phyloP scores from a whole-genome alignment of 75 land plant genomes.

The Pseudotsuga menziesii region DNA sequence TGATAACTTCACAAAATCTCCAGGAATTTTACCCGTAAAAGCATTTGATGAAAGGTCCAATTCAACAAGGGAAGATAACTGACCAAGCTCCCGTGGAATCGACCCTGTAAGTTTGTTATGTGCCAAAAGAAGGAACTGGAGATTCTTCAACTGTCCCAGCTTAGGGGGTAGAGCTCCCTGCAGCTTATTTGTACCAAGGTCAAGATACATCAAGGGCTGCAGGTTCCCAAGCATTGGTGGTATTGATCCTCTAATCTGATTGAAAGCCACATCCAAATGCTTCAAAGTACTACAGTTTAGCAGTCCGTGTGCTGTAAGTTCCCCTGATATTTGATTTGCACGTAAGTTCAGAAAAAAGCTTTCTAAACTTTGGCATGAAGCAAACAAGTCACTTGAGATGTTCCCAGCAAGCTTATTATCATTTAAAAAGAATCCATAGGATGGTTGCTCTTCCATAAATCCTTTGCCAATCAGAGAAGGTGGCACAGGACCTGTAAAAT shows the following conservation, averaged over 20 bases:
- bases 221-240: conserved; percentile 37
- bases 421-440: conserved; percentile 45
- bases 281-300: conserved; percentile 31
- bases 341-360: conserved; percentile 52
- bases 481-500: conserved; percentile 53
- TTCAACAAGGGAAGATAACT: conserved; percentile 29
- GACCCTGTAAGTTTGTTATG: conserved; percentile 51
- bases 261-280: conserved; percentile 46
- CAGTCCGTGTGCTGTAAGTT: conserved; percentile 22
- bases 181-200: conserved; percentile 48
- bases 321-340: conserved; percentile 53
- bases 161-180: conserved; percentile 46
- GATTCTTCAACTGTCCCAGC: conserved; percentile 30
- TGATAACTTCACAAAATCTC: conserved; percentile 33
- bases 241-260: conserved; percentile 46
- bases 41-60: conserved; percentile 64
- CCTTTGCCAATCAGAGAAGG: conserved; percentile 37
- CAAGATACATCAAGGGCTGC: conserved; percentile 30
- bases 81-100: conserved; percentile 55
- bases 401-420: conserved; percentile 58
- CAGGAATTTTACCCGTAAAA: conserved; percentile 62
- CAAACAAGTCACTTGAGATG: conserved; percentile 30
- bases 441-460: conserved; percentile 11
- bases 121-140: conserved; percentile 46
- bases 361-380: conserved; percentile 26